Base-by-base conservation (phyloP, 129 eudicot genomes). In the Flaveria robusta region DNA sequence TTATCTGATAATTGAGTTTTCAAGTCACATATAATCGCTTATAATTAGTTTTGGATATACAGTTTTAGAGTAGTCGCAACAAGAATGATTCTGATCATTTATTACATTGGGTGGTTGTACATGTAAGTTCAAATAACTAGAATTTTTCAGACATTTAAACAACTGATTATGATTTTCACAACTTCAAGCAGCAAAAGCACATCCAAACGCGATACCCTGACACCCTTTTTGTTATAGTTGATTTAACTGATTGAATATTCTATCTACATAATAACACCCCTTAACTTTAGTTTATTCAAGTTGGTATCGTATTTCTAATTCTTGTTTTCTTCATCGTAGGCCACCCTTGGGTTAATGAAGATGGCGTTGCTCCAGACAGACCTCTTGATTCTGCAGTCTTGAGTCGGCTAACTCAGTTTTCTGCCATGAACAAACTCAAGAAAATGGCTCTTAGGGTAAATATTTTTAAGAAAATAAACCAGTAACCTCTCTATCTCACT, bases 371-470 rank as follows among this genome's bases (percentile, higher is more conserved):
- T 70, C 98, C 95, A 18, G 95, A 93, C 45, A 90, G 83, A 81
- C 96, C 96, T 79, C 92, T 93, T 54, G 96, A 90, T 74, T 83
- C 94, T 55, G 94, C 96, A 50, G 90, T 93, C 41, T 76, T 90
- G 55, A 90, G 68, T 45, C 89, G 97, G 9, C 82, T 93, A 79
- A 86, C 83, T 39, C 95, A 88, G 74, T 93, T 93, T 81, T 88
- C 91, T 39, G 90, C 90, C 60, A 92, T 87, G 96, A 82, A 89
- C 70, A 92, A 90, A 76, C 85, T 93, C 66, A 90, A 90, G 92
- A 92, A 88, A 87, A 93, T 93, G 92, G 96, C 96, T 71, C 86
- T 90, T 18, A 88, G 96, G 83, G 98, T 92, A 87, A 77, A 82
- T 15, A 12, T 4, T 52, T n/a, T 27, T 19, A 39, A 79, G 56